Conservation (phyloP, 768 basidiomycete species). For the Suillus subalutaceus region DNA sequence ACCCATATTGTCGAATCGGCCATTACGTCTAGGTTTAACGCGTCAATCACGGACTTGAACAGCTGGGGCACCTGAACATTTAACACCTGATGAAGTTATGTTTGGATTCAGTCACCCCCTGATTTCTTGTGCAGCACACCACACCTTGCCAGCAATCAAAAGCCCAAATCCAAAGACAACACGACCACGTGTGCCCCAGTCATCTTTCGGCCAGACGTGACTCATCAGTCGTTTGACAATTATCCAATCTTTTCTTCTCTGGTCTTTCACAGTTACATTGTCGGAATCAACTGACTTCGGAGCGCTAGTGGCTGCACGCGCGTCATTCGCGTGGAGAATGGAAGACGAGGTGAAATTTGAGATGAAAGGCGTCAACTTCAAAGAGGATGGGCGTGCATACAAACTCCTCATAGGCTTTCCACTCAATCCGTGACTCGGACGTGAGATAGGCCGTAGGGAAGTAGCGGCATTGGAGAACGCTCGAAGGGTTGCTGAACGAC, state of each 20-base stretch:
- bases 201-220: constrained; percentile 91
- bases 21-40: constrained; percentile 83
- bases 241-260: constrained; percentile 81
- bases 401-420: constrained; percentile 8
- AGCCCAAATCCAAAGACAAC: constrained; percentile 83
- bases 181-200: constrained; percentile 79
- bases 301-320: constrained; percentile 4
- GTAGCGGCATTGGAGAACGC: constrained; percentile 12
- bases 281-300: constrained; percentile 14
- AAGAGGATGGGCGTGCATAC: constrained; percentile 11
- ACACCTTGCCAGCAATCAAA: constrained; percentile 84
- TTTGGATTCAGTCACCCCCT: constrained; percentile 3
- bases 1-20: constrained; percentile 83
- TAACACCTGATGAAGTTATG: constrained; percentile 55
- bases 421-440: not conserved
- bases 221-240: constrained; percentile 82
- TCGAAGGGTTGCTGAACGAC: constrained; percentile 27
- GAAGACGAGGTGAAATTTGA: constrained; percentile 24
- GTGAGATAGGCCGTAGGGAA: not conserved
- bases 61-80: constrained; percentile 98
- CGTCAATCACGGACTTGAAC: constrained; percentile 91
- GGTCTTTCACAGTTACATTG: constrained; percentile 38
- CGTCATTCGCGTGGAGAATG: constrained; percentile 6
- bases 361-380: constrained; percentile 4
- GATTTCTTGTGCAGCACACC: constrained; percentile 16